Evolutionary conservation across 2,329 filamentous ascomycete species (phyloP).

Genomic region (Aureobasidium sp.): DNA sequence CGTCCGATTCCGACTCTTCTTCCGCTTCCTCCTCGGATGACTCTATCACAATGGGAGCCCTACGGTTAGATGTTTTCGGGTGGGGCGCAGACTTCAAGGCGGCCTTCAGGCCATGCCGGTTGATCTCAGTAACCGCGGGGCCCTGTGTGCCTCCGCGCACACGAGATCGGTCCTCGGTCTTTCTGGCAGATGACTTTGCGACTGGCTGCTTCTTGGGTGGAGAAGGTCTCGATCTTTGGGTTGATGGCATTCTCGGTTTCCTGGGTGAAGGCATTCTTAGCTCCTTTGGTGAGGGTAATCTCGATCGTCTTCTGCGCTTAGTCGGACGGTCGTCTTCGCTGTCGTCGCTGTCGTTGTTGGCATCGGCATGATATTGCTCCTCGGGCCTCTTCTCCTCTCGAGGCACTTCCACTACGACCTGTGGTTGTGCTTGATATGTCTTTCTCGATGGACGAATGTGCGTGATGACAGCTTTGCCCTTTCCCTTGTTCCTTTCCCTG

Average conservation of each 20-base stretch:
- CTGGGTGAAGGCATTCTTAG: background rate
- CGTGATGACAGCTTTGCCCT: background rate
- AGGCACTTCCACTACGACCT: background rate
- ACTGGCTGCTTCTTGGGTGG: background rate
- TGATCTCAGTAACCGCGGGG: too few relatives aligned
- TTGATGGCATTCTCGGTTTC: background rate
- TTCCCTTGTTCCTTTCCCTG: background rate
- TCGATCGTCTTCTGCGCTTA: background rate
- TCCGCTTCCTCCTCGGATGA: background rate
- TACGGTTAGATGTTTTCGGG: background rate
- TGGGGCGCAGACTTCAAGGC: background rate
- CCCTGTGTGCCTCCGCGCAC: background rate
- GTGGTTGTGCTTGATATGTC: background rate
- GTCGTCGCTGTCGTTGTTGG: background rate
- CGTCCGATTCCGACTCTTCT: background rate
- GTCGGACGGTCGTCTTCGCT: conserved; percentile 1
- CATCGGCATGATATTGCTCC: background rate
- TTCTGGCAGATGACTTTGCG: background rate
- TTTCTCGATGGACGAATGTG: background rate
- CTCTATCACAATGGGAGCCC: background rate
- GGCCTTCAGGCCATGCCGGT: background rate
- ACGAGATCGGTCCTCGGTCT: background rate
- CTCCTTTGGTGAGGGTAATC: background rate
- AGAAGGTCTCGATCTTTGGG: background rate
- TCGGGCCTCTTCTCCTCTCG: background rate